A percentile compares a stretch with the other conserved stretches of the same genome.
These are phyloP conservation scores for Oryza meridionalis DNA, from an alignment of 176 grass and related monocot genomes.

Conservation along the genomic window DNA sequence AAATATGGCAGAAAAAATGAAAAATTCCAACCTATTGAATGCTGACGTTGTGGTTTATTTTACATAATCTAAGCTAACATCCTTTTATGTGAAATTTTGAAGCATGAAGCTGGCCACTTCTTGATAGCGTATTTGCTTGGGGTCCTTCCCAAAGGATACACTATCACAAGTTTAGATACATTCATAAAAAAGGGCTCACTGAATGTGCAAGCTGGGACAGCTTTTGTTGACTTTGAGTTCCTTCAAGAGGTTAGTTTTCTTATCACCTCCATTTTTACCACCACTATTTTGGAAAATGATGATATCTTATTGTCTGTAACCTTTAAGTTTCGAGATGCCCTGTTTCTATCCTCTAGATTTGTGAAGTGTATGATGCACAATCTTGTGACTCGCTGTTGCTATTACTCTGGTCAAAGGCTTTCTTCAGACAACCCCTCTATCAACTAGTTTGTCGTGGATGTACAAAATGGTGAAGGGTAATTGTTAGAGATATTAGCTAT, in stretches of 20 bases:
- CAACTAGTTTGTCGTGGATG: neutral
- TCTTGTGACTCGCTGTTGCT: neutral
- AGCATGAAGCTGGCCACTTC: constrained; percentile 96
- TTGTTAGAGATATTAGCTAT: neutral
- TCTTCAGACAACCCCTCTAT: neutral
- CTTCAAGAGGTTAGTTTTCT: constrained; percentile 67
- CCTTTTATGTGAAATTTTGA: constrained; percentile 23
- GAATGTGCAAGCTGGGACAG: constrained; percentile 88
- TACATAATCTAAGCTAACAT: constrained; percentile 24
- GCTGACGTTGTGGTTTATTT: neutral
- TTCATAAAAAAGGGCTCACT: constrained; percentile 65
- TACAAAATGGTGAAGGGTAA: neutral
- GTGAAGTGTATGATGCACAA: neutral
- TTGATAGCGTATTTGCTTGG: constrained; percentile 89
- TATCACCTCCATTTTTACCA: constrained; percentile 3
- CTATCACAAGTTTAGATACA: constrained; percentile 75
- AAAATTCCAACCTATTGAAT: neutral
- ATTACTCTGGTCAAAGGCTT: neutral
- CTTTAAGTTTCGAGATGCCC: no score
- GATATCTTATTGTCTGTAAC: neutral
- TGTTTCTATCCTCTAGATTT: no score
- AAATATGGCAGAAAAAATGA: neutral
- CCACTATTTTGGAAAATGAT: neutral
- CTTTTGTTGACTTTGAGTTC: constrained; percentile 96
- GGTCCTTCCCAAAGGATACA: constrained; percentile 75